Evolutionary conservation across 352 stramenopile genomes (phyloP).

Genomic region (Aphanomyces astaci): DNA sequence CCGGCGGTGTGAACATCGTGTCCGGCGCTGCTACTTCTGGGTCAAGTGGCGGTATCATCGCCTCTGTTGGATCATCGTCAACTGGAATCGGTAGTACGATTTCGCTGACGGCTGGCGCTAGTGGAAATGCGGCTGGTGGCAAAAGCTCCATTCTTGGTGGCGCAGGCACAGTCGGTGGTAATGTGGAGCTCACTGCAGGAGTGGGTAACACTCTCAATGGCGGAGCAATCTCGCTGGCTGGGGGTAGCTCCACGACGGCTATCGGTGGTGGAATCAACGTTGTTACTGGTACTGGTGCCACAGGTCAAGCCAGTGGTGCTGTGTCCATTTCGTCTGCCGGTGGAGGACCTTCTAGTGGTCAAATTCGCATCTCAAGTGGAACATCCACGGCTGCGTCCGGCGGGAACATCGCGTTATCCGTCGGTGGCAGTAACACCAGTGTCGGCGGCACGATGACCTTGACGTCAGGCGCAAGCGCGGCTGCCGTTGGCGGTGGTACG

Average conservation of each 20-base stretch:
- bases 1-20: not conserved
- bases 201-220: slow-evolving; percentile 12
- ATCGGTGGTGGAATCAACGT: slow-evolving; percentile 1
- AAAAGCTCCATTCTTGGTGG: not conserved
- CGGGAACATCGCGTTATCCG: not conserved
- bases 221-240: slow-evolving; percentile 37
- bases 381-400: slow-evolving; percentile 6
- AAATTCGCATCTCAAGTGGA: not conserved
- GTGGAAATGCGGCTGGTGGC: slow-evolving; percentile 28
- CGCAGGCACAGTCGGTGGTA: not conserved
- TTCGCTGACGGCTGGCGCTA: slow-evolving; percentile 42
- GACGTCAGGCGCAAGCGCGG: slow-evolving; percentile 40
- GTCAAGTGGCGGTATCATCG: slow-evolving; percentile 6
- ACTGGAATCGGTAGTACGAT: slow-evolving; percentile 49
- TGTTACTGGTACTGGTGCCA: not conserved
- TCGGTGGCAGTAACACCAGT: slow-evolving; percentile 25
- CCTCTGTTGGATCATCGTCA: not conserved
- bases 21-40: slow-evolving; percentile 3
- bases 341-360: slow-evolving; percentile 2
- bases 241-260: not conserved
- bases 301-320: slow-evolving; percentile 3
- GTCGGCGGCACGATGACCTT: slow-evolving; percentile 49
- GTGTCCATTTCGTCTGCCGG: not conserved
- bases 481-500: slow-evolving; percentile 22
- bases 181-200: not conserved